Evolutionary conservation across 352 stramenopile species (phyloP).

Genomic region (Phytophthora pseudosyringae): DNA sequence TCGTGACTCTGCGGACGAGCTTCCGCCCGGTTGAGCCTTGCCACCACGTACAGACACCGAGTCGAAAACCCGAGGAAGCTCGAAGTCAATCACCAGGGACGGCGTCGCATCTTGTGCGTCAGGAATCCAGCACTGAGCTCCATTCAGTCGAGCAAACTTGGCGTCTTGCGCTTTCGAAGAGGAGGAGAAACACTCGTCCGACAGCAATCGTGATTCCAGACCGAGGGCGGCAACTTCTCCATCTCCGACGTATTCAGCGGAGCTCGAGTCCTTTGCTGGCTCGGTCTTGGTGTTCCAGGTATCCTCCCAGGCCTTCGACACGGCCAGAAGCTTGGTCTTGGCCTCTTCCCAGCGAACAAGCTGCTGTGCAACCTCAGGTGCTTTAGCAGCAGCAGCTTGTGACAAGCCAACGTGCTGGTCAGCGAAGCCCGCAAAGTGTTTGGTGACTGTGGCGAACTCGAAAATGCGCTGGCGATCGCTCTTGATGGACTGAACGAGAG

Average conservation of each 20-base stretch:
- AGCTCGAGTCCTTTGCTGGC: conserved; percentile 9
- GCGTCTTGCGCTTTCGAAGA: conserved; percentile 68
- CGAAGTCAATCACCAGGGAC: conserved; percentile 74
- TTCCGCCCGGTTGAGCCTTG: conserved; percentile 33
- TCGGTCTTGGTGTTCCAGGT: conserved; percentile 31
- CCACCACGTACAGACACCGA: conserved; percentile 69
- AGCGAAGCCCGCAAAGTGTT: conserved; percentile 63
- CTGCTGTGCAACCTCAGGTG: conserved; percentile 19
- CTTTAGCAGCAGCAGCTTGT: conserved; percentile 17
- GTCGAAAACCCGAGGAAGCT: conserved; percentile 70
- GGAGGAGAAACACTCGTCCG: conserved; percentile 59
- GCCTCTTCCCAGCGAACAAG: conserved; percentile 41
- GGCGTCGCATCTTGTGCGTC: conserved; percentile 58
- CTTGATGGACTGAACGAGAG: conserved; percentile 62
- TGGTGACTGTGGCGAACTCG: conserved; percentile 52
- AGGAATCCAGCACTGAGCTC: conserved; percentile 61
- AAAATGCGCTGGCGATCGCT: conserved; percentile 75
- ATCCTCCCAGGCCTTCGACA: conserved; percentile 45
- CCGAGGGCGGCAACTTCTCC: conserved; percentile 62
- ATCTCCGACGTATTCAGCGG: conserved; percentile 42
- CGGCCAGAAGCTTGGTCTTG: conserved; percentile 39
- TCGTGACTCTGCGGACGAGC: conserved; percentile 7
- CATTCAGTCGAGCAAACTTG: conserved; percentile 67
- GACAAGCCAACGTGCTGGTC: conserved; percentile 38
- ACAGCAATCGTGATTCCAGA: conserved; percentile 64